Evolutionary conservation across 1,284 basidiomycete species (phyloP).

Genomic region (Malassezia obtusa): DNA sequence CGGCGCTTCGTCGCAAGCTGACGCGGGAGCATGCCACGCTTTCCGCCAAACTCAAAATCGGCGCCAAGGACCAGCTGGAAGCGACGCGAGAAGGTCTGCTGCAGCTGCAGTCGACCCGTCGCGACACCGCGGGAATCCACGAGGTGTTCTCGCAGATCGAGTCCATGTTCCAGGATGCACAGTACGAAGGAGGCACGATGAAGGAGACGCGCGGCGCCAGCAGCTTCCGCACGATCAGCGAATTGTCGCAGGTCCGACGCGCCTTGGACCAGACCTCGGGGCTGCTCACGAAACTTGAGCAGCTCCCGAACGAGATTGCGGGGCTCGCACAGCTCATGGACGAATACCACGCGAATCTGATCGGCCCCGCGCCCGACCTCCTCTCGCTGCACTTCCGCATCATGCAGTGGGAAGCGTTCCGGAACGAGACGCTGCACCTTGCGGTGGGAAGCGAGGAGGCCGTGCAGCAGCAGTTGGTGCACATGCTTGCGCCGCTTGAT

Average conservation of each 20-base stretch:
- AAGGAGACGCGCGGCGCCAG: conserved; percentile 21
- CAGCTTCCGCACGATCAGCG: conserved; percentile 36
- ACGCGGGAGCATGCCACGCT: conserved; percentile 95
- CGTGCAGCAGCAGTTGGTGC: conserved; percentile 60
- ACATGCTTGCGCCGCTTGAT: conserved; percentile 81
- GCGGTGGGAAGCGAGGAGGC: conserved; percentile 57
- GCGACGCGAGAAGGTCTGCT: conserved; percentile 78
- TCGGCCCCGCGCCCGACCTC: conserved; percentile 75
- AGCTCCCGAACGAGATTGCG: conserved; percentile 76
- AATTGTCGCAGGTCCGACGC: conserved; percentile 86
- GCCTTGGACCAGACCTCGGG: conserved; percentile 91
- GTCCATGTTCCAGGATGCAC: conserved; percentile 51
- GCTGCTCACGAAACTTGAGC: conserved; percentile 81
- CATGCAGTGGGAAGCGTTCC: conserved; percentile 76
- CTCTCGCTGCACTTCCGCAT: conserved; percentile 83
- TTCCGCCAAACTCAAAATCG: conserved; percentile 78
- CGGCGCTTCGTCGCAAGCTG: conserved; percentile 80
- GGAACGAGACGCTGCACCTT: conserved; percentile 55
- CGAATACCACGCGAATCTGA: conserved; percentile 60
- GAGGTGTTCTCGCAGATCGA: conserved; percentile 88
- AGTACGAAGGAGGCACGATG: conserved; percentile 10
- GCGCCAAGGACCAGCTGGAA: conserved; percentile 87
- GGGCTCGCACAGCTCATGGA: conserved; percentile 68
- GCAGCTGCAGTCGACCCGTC: conserved; percentile 70
- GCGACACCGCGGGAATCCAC: conserved; percentile 72